Evolutionary conservation across 257 asterid genomes (phyloP), one percentile per base, ranked within the genome.

Genomic region (Lantana camara): DNA sequence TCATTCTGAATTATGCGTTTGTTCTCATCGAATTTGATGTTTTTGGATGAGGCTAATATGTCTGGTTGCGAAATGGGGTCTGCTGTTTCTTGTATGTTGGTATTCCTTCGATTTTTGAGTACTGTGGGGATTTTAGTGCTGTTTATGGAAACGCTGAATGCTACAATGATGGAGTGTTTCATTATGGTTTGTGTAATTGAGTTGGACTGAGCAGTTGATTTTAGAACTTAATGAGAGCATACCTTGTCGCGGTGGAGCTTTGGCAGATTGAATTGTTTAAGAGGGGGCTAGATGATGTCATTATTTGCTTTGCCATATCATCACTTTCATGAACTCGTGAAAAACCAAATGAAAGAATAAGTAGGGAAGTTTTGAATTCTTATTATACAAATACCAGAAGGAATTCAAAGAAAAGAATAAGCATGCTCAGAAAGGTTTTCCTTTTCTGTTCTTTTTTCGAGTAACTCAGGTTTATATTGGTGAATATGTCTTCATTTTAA

Each of bases 311-410:
- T 21, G n/a, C 19, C 22, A 19, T 56, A 11, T 46, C 24, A 22
- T 56, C 55, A 19, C 46, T 20, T 27, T 23, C 9, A 21, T 6
- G 16, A 1, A 15, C 10, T 48, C 14, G 2, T 14, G 15, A 7
- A 13, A 49, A n/a, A 59, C 30, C 34, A 40, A n/a, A 42, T 61
- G 42, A 53, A 30, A 34, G 21, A 3, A 13, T 22, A 10, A 30
- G 55, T 45, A 20, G 47, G 51, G 24, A 53, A 16, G 21, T 45
- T 30, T 13, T 45, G 41, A 37, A 37, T 53, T 66, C 40, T 11
- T 51, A 5, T 4, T 23, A 24, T 66, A 27, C 19, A n/a, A n/a
- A 55, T 66, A 10, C 19, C 44, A 66, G 71, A 53, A 21, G 23
- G 12, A 9, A 5, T 63, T 13, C 12, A 7, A 8, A 34, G 22